Evolutionary conservation across 176 grass and related monocot genomes (phyloP).

Genomic region (Carex scoparia): DNA sequence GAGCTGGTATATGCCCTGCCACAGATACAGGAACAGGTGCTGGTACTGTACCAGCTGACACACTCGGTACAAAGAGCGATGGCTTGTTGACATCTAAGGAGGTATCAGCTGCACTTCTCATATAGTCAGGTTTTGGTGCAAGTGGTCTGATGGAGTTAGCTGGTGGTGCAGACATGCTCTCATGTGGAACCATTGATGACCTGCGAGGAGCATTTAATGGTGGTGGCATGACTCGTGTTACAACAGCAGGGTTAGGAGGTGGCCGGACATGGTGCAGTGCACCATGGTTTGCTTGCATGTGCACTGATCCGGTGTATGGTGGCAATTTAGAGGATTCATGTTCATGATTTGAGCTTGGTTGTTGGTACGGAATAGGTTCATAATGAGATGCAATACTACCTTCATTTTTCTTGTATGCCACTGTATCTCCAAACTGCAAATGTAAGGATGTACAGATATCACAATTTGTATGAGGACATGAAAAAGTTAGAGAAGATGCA

Average conservation of each 20-base stretch:
- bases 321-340: constrained; percentile 35
- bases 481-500: constrained; percentile 16
- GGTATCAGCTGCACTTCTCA: constrained; percentile 43
- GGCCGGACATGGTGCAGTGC: constrained; percentile 39
- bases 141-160: constrained; percentile 28
- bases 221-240: constrained; percentile 36
- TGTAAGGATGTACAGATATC: background rate
- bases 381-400: constrained; percentile 39
- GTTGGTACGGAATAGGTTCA: constrained; percentile 30
- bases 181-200: constrained; percentile 24
- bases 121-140: constrained; percentile 41
- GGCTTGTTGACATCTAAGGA: constrained; percentile 48
- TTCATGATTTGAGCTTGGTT: background rate
- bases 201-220: constrained; percentile 39
- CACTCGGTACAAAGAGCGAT: constrained; percentile 54
- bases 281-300: constrained; percentile 48
- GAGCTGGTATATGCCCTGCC: constrained; percentile 37
- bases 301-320: constrained; percentile 26
- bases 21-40: constrained; percentile 35
- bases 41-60: constrained; percentile 21
- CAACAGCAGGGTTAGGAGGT: constrained; percentile 35
- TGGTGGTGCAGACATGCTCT: too few species aligned
- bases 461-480: constrained; percentile 4
- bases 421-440: constrained; percentile 48
- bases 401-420: constrained; percentile 40